phyloP scores from a whole-genome alignment of 2,329 filamentous ascomycete species.

The Beauveria asiatica region DNA sequence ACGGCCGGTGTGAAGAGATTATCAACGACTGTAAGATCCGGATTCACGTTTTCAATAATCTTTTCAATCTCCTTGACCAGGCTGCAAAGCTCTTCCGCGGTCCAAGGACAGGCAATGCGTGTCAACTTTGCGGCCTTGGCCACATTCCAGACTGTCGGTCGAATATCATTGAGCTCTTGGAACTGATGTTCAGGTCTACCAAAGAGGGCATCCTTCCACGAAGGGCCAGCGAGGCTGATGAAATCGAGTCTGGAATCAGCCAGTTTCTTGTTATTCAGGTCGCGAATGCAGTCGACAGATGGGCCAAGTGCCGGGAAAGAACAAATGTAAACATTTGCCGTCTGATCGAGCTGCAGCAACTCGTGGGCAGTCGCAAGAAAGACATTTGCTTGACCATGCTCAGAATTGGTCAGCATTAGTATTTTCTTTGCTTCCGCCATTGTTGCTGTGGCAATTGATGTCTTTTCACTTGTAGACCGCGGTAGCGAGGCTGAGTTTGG shows the following conservation, averaged over 20 bases:
- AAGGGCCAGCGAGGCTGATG: neutral
- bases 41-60: conserved; percentile 1
- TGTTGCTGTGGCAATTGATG: neutral
- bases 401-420: conserved; percentile 16
- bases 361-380: conserved; percentile 16
- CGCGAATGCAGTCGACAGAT: neutral
- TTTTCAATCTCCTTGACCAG: conserved; percentile 5
- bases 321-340: conserved; percentile 12
- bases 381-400: conserved; percentile 19
- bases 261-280: neutral
- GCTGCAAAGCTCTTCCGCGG: neutral
- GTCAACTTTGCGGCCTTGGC: neutral
- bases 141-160: conserved; percentile 8
- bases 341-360: conserved; percentile 9
- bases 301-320: conserved; percentile 4
- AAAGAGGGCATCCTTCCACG: conserved; percentile 7
- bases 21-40: conserved; percentile 10
- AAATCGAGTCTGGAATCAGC: neutral
- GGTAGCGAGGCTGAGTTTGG: no score
- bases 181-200: neutral
- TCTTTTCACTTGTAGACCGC: no score
- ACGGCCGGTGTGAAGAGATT: conserved; percentile 12
- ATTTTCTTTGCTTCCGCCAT: conserved; percentile 5
- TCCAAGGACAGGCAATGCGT: conserved; percentile 10
- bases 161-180: neutral